Conservation (phyloP, 228 moss, liverwort and hornwort species). For the Sphagnum fallax region DNA sequence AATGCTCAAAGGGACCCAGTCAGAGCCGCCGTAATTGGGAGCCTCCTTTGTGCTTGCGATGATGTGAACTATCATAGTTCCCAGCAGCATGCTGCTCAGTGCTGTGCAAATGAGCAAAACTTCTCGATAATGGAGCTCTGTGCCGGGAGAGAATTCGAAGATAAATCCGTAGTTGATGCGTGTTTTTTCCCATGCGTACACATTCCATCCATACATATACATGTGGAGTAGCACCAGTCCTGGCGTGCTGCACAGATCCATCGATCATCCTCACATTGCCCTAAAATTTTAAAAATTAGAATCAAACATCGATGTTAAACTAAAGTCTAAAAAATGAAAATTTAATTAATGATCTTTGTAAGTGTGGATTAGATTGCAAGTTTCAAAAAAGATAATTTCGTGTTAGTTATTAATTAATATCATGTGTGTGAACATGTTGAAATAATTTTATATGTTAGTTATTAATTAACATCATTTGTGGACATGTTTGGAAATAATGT, state of each 20-base stretch:
- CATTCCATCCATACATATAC: constrained; percentile 77
- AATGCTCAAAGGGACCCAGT: constrained; percentile 30
- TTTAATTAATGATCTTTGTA: neutral
- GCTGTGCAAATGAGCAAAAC: constrained; percentile 54
- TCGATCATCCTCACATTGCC: neutral
- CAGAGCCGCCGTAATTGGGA: constrained; percentile 17
- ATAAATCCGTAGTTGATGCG: constrained; percentile 77
- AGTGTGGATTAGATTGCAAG: too few relatives aligned
- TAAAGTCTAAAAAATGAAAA: neutral
- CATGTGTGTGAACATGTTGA: too few relatives aligned
- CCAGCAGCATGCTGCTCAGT: constrained; percentile 49
- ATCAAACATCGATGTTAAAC: too few relatives aligned
- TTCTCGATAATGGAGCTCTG: constrained; percentile 63
- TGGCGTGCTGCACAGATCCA: constrained; percentile 19
- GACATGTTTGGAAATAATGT: too few relatives aligned
- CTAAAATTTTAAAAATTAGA: too few relatives aligned
- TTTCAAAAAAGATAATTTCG: too few relatives aligned
- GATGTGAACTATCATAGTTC: constrained; percentile 52
- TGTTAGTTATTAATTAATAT: too few relatives aligned
- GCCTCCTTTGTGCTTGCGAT: constrained; percentile 34
- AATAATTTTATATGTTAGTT: too few relatives aligned
- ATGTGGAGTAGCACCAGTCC: constrained; percentile 65
- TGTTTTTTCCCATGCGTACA: constrained; percentile 59
- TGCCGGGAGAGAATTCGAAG: constrained; percentile 64
- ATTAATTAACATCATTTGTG: too few relatives aligned